These are phyloP conservation scores for Casaregolazyma lundiana DNA, from an alignment of 1,139 yeast species.

Conservation along the genomic window DNA sequence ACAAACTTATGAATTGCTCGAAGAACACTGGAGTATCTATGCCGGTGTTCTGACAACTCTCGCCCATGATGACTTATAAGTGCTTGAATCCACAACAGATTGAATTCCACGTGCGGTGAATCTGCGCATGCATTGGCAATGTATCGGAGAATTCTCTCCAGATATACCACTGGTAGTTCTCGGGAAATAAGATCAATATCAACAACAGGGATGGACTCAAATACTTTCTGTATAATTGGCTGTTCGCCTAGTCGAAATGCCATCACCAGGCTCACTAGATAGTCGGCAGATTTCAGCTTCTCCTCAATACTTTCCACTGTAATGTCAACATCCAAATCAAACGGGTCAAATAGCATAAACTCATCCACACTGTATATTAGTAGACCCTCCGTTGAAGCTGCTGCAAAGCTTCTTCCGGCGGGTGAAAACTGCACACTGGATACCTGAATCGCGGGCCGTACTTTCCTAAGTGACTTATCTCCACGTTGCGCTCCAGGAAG, in stretches of 20 bases:
- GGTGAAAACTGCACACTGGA: conserved; percentile 80
- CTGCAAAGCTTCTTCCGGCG: conserved; percentile 86
- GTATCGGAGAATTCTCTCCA: conserved; percentile 61
- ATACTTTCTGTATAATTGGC: conserved; percentile 65
- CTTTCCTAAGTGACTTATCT: conserved; percentile 74
- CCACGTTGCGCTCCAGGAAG: conserved; percentile 91
- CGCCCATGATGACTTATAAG: conserved; percentile 72
- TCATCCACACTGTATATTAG: conserved; percentile 77
- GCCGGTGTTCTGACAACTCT: conserved; percentile 59
- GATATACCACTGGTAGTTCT: conserved; percentile 72
- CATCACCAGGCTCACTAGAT: conserved; percentile 81
- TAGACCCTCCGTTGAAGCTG: conserved; percentile 93
- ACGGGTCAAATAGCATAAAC: conserved; percentile 79
- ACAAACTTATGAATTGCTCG: conserved; percentile 74
- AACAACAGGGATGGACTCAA: conserved; percentile 68
- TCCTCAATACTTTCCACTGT: conserved; percentile 75
- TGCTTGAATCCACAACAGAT: conserved; percentile 71
- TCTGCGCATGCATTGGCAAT: conserved; percentile 67
- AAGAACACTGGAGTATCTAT: conserved; percentile 60
- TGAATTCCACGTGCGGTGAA: conserved; percentile 84
- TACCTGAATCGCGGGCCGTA: conserved; percentile 77
- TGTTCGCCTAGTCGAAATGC: conserved; percentile 86
- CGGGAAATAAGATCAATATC: conserved; percentile 64
- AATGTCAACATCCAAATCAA: conserved; percentile 87
- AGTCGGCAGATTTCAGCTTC: conserved; percentile 63